phyloP scores from a whole-genome alignment of 2,329 filamentous ascomycete species.

The Colletotrichum sp. region DNA sequence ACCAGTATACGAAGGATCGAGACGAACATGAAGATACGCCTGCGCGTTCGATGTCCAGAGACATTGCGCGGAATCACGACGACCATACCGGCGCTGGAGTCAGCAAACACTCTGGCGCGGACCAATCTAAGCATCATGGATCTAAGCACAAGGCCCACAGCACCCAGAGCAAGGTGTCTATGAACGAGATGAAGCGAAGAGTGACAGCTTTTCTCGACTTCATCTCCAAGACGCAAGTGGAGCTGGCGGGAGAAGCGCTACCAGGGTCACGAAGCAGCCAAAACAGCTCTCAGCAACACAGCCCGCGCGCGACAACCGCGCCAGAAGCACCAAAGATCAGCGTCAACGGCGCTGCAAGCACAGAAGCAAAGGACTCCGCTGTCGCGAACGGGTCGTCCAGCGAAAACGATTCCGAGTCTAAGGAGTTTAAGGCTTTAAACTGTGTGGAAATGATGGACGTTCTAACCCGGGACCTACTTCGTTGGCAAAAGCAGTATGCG shows the following conservation, averaged over 20 bases:
- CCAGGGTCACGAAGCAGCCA: constrained; percentile 41
- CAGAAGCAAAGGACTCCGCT: constrained; percentile 17
- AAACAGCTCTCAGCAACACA: constrained; percentile 25
- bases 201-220: constrained; percentile 87
- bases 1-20: constrained; percentile 82
- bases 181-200: constrained; percentile 87
- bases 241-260: constrained; percentile 73
- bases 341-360: constrained; percentile 17
- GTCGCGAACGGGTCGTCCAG: constrained; percentile 20
- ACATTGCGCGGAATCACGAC: constrained; percentile 48
- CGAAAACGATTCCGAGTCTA: constrained; percentile 29
- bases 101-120: constrained; percentile 35
- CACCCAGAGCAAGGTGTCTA: constrained; percentile 73
- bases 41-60: constrained; percentile 59
- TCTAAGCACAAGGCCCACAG: constrained; percentile 56
- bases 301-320: constrained; percentile 26
- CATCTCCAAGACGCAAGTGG: constrained; percentile 86
- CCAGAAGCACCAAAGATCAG: constrained; percentile 22
- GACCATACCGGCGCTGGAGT: constrained; percentile 35
- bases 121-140: constrained; percentile 55
- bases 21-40: constrained; percentile 67
- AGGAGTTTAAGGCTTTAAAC: constrained; percentile 75
- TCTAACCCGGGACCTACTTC: constrained; percentile 78
- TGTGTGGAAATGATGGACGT: constrained; percentile 92
- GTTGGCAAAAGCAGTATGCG: constrained; percentile 80